Evolutionary conservation across 306 rosid genomes (phyloP).

Genomic region (Boehmeria nivea): DNA sequence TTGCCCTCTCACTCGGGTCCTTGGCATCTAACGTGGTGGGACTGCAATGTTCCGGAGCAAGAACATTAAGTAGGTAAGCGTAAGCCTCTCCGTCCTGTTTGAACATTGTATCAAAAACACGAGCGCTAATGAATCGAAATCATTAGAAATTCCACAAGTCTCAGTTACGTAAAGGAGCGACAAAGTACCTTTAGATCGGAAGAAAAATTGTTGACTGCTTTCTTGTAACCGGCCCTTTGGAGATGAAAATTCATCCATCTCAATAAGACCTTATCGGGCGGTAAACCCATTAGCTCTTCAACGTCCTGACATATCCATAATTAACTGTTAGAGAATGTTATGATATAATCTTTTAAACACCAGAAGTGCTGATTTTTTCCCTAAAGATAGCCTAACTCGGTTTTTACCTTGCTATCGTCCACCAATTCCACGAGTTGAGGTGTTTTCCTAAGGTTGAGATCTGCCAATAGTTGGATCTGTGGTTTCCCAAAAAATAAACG

Average conservation of each 20-base stretch:
- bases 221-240: conserved; percentile 77
- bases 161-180: neutral
- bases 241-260: conserved; percentile 99
- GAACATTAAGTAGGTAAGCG: conserved; percentile 90
- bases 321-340: too few relatives aligned
- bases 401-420: conserved; percentile 65
- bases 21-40: conserved; percentile 73
- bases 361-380: neutral
- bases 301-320: conserved; percentile 51
- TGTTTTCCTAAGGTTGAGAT: conserved; percentile 90
- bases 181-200: conserved; percentile 76
- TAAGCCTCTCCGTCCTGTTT: conserved; percentile 89
- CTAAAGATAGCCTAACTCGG: neutral
- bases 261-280: conserved; percentile 86
- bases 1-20: conserved; percentile 62
- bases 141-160: conserved; percentile 1
- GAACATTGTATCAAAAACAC: conserved; percentile 1
- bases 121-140: neutral
- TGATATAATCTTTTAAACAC: too few relatives aligned
- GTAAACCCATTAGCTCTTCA: conserved; percentile 88
- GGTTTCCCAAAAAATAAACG: conserved; percentile 22
- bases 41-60: conserved; percentile 83
- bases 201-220: conserved; percentile 70
- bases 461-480: conserved; percentile 94
- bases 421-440: conserved; percentile 96